Percentiles rank a stretch among this genome's conserved stretches.
phyloP scores from a whole-genome alignment of 805 yeast species.

The Wickerhamomyces chambardii region DNA sequence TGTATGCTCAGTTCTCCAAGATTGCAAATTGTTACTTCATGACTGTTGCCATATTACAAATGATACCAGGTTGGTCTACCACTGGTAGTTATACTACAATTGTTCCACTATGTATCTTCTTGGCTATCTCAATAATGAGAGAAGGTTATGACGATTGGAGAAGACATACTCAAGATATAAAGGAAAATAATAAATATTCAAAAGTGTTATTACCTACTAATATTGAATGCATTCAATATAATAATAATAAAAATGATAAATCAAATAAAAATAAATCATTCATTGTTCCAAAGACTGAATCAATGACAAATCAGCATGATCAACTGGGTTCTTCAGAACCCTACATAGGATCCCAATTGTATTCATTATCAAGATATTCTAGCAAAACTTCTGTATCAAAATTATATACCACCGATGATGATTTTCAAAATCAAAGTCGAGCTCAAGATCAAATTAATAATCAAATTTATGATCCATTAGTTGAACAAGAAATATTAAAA shows the following conservation, averaged over 20 bases:
- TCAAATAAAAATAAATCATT: conserved; percentile 1
- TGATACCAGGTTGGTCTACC: conserved; percentile 96
- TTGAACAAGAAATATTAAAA: conserved; percentile 1
- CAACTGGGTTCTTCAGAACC: not conserved
- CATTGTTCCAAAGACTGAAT: conserved; percentile 1
- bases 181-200: conserved; percentile 60
- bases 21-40: conserved; percentile 88
- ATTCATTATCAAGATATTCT: conserved; percentile 2
- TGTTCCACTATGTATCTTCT: conserved; percentile 77
- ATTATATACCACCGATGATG: conserved; percentile 4
- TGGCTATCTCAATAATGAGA: conserved; percentile 80
- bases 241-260: conserved; percentile 1
- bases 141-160: conserved; percentile 93
- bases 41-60: conserved; percentile 84
- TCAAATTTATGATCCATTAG: not conserved
- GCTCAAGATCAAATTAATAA: not conserved
- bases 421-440: not conserved
- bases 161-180: conserved; percentile 77
- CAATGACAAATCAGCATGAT: not conserved
- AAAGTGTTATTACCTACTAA: conserved; percentile 27
- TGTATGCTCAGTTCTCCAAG: conserved; percentile 86
- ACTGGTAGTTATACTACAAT: conserved; percentile 95
- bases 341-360: no score
- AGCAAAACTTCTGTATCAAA: conserved; percentile 9
- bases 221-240: not conserved